Evolutionary conservation across 1,284 basidiomycete species (phyloP), one percentile per base, ranked within the genome.

Genomic region (Cutaneotrichosporon sp.): DNA sequence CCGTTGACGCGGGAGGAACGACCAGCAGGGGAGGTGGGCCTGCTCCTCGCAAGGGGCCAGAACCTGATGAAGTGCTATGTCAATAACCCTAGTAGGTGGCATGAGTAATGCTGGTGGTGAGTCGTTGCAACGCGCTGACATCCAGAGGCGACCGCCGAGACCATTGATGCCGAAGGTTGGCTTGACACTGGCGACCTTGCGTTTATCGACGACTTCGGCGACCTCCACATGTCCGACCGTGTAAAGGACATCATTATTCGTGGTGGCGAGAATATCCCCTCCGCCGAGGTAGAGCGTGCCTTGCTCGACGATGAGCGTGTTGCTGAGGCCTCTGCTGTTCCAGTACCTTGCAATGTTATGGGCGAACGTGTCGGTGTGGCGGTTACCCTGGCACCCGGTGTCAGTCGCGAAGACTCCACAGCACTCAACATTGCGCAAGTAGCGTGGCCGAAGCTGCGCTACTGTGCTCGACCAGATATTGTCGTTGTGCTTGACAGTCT

Each of bases 21-120:
- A 8, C 55, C 63, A 1, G 43, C 29, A 4, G 65, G 65, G 9
- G 46, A 61, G 26, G 42, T 49, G 1, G 70, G 70, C 0, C 49
- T 72, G 10, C 41, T 72, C 9, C 46, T 66, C 12, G 62, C 66
- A 3, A 49, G 60, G 7, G 70, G 70, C 4, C 61, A 61, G 11
- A 67, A 67, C 49, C 55, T 71, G 16, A 72, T 72, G 70, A 70
- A 68, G 51, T 61, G 62, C 43, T 72, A 72, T 38, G 59, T 61
- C 25, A 61, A 59, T 9, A 63, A 72, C 52, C 57, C 61, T n/a
- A 59, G 69, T 71, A 48, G 10, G 38, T 50, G 19, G 34, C 38
- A 9, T 29, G 29, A 31, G 29, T 14, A 31, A 9, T 10, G 29
- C 29, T 31, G n/a, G n/a, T 31, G 10, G 10, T 4, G 2, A 6